These are phyloP conservation scores for Thermomyces lanuginosus DNA, from an alignment of 2,329 filamentous ascomycete species.

Conservation along the genomic window DNA sequence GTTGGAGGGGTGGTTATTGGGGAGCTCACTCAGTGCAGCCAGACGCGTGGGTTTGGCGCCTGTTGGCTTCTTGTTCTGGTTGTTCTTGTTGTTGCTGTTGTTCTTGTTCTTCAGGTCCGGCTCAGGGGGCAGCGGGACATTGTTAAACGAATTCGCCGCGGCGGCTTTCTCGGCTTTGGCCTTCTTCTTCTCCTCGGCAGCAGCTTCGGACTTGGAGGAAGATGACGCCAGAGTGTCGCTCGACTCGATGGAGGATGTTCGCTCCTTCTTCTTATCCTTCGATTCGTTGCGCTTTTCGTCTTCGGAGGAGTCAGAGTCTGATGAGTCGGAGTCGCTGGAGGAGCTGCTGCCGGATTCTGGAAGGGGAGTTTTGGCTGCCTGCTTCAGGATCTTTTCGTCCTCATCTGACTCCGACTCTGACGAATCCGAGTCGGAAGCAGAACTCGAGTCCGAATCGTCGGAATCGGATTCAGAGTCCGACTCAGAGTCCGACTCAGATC, in stretches of 20 bases:
- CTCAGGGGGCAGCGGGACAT: conserved; percentile 9
- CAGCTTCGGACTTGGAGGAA: conserved; percentile 7
- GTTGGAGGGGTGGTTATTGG: conserved; percentile 59
- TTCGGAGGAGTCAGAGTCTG: conserved; percentile 12
- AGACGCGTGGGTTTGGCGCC: conserved; percentile 53
- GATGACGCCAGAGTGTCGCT: conserved; percentile 5
- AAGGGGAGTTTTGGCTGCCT: conserved; percentile 20
- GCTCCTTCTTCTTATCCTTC: conserved; percentile 8
- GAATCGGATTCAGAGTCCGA: conserved; percentile 11
- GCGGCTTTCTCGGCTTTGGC: conserved; percentile 12
- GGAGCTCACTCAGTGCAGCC: conserved; percentile 54
- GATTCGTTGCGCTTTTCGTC: conserved; percentile 9
- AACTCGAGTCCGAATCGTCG: conserved; percentile 12
- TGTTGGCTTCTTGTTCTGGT: conserved; percentile 31
- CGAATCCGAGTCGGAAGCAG: conserved; percentile 13
- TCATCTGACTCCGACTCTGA: conserved; percentile 13
- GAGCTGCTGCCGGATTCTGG: conserved; percentile 17
- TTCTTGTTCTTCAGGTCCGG: conserved; percentile 4
- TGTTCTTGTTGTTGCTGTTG: conserved; percentile 20
- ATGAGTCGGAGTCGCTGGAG: conserved; percentile 10
- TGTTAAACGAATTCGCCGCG: conserved; percentile 6
- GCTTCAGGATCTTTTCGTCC: conserved; percentile 16
- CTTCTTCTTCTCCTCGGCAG: conserved; percentile 9
- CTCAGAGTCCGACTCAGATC: conserved; percentile 18
- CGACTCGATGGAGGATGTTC: conserved; percentile 4